These are phyloP conservation scores for Phytophthora gonapodyides DNA, from an alignment of 352 stramenopile species.

Conservation along the genomic window DNA sequence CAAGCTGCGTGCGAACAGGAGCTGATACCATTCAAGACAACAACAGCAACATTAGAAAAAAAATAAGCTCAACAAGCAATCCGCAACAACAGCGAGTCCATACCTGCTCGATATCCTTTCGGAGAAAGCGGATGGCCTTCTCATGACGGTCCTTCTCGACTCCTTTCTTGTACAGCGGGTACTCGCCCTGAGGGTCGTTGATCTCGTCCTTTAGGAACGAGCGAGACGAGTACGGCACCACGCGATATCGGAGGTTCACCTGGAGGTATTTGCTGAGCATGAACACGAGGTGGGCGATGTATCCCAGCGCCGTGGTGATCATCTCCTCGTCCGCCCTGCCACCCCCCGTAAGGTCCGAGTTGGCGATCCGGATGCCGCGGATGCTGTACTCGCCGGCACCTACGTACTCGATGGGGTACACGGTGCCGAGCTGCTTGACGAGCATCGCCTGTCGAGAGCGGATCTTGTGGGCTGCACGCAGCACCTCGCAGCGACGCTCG, in stretches of 20 bases:
- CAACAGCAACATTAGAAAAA: conserved; percentile 16
- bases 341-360: conserved; percentile 63
- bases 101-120: conserved; percentile 87
- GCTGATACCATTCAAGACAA: conserved; percentile 35
- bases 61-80: not conserved
- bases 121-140: conserved; percentile 74
- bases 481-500: conserved; percentile 71
- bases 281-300: conserved; percentile 88
- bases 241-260: conserved; percentile 82
- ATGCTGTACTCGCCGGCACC: conserved; percentile 83
- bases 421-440: conserved; percentile 69
- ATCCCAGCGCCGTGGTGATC: conserved; percentile 83
- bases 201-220: conserved; percentile 88
- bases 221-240: conserved; percentile 79
- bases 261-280: conserved; percentile 90
- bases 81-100: not conserved
- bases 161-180: conserved; percentile 82
- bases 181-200: conserved; percentile 79
- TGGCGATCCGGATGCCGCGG: conserved; percentile 76
- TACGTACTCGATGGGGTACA: conserved; percentile 88
- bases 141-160: conserved; percentile 80
- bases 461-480: conserved; percentile 84
- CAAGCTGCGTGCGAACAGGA: conserved; percentile 76
- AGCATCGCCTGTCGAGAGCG: conserved; percentile 79
- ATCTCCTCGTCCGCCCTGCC: conserved; percentile 75